Conservation (phyloP, 1,139 yeast genomes). For the Suhomyces wounanorum region DNA sequence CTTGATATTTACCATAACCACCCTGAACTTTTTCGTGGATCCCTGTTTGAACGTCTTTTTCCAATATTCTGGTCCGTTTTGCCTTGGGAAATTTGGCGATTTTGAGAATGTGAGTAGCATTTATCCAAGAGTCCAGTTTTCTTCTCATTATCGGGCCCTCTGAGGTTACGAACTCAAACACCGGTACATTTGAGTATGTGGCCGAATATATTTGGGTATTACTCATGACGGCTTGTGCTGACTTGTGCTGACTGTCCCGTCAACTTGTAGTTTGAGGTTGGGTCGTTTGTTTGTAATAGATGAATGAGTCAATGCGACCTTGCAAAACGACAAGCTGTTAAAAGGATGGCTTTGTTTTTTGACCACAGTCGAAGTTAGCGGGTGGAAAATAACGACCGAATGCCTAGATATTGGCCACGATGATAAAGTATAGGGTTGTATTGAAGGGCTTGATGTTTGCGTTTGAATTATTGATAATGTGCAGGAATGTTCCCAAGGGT, state of each 20-base stretch:
- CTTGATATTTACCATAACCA: constrained; percentile 93
- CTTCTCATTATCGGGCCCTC: constrained; percentile 87
- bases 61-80: constrained; percentile 79
- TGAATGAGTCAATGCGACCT: neutral
- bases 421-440: neutral
- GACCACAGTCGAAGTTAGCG: neutral
- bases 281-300: neutral
- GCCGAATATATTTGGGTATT: constrained; percentile 67
- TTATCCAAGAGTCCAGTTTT: constrained; percentile 75
- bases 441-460: constrained; percentile 5
- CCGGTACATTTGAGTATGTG: constrained; percentile 79
- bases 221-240: constrained; percentile 20
- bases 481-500: constrained; percentile 1
- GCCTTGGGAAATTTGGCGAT: constrained; percentile 88
- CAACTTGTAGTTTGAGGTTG: neutral
- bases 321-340: neutral
- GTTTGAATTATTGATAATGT: constrained; percentile 1
- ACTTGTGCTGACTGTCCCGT: neutral
- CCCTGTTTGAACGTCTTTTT: constrained; percentile 84
- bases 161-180: constrained; percentile 65
- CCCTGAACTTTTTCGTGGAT: constrained; percentile 92
- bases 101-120: constrained; percentile 88
- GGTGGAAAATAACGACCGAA: neutral
- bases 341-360: neutral
- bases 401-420: constrained; percentile 1